Conservation (phyloP, 345 rosid species). For the Barbarea vulgaris region DNA sequence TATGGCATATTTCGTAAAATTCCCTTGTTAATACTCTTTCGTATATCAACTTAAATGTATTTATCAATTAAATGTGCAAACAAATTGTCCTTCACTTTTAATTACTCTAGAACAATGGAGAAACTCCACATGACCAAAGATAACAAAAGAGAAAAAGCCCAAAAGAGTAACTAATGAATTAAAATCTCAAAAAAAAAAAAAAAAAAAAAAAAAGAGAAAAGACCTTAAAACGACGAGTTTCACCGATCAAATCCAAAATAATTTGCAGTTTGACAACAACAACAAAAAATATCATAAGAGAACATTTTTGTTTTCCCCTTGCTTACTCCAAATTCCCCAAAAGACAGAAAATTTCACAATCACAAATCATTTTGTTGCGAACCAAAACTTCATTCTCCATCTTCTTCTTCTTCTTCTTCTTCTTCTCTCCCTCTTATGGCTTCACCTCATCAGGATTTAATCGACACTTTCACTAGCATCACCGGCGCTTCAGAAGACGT, state of each 20-base stretch:
- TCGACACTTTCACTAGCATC: slow-evolving; percentile 84
- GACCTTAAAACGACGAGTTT: slow-evolving; percentile 25
- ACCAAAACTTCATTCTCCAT: neutral
- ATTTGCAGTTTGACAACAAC: slow-evolving; percentile 1
- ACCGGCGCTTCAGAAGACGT: slow-evolving; percentile 71
- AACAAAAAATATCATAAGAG: neutral
- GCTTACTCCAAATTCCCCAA: slow-evolving; percentile 24
- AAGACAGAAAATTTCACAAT: neutral
- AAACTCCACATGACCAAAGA: neutral
- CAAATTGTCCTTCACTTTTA: neutral
- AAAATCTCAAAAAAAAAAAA: neutral
- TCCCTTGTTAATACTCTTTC: no score
- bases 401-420: neutral
- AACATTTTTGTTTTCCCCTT: slow-evolving; percentile 22
- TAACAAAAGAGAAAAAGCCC: neutral
- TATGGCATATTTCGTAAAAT: no score
- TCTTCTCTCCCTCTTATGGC: slow-evolving; percentile 56
- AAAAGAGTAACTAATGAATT: neutral
- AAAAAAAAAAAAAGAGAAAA: neutral
- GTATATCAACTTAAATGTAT: neutral
- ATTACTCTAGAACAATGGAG: neutral
- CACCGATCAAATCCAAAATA: slow-evolving; percentile 30
- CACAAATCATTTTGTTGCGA: neutral
- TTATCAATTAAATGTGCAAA: neutral
- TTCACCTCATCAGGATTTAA: slow-evolving; percentile 72